Percentiles rank a stretch among this genome's conserved stretches.
phyloP scores from a whole-genome alignment of 495 filamentous ascomycete species.

The Platismatia glauca region DNA sequence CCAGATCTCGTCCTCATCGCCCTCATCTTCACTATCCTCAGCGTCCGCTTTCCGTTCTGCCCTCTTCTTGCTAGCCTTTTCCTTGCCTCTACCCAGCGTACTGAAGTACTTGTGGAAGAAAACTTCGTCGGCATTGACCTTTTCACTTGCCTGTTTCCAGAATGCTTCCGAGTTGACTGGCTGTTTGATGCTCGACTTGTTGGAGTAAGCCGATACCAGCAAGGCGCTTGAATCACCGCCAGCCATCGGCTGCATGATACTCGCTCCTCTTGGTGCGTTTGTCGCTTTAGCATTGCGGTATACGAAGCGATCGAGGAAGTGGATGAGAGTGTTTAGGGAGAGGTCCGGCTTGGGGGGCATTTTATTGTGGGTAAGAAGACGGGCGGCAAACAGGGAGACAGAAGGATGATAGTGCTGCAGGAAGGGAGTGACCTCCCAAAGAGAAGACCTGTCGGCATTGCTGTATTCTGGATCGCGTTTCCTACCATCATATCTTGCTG shows the following conservation, averaged over 20 bases:
- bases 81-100: slow-evolving; percentile 62
- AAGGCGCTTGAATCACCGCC: slow-evolving; percentile 54
- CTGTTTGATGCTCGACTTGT: slow-evolving; percentile 37
- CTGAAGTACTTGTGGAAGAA: slow-evolving; percentile 98
- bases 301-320: slow-evolving; percentile 95
- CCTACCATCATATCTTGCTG: slow-evolving; percentile 60
- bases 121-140: slow-evolving; percentile 82
- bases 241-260: slow-evolving; percentile 91
- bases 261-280: slow-evolving; percentile 55
- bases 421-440: slow-evolving; percentile 85
- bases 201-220: slow-evolving; percentile 50
- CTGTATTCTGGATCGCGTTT: slow-evolving; percentile 87
- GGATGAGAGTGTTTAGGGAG: slow-evolving; percentile 74
- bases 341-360: slow-evolving; percentile 83
- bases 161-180: slow-evolving; percentile 81
- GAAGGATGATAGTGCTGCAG: slow-evolving; percentile 85
- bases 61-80: slow-evolving; percentile 45
- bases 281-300: slow-evolving; percentile 71
- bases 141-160: slow-evolving; percentile 80
- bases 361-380: slow-evolving; percentile 54
- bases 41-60: slow-evolving; percentile 41
- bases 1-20: slow-evolving; percentile 75
- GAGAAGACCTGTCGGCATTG: slow-evolving; percentile 79
- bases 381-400: slow-evolving; percentile 73
- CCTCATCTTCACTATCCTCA: slow-evolving; percentile 40